These are phyloP conservation scores for Hyphopichia burtonii DNA, from an alignment of 1,139 yeast species.

Conservation along the genomic window DNA sequence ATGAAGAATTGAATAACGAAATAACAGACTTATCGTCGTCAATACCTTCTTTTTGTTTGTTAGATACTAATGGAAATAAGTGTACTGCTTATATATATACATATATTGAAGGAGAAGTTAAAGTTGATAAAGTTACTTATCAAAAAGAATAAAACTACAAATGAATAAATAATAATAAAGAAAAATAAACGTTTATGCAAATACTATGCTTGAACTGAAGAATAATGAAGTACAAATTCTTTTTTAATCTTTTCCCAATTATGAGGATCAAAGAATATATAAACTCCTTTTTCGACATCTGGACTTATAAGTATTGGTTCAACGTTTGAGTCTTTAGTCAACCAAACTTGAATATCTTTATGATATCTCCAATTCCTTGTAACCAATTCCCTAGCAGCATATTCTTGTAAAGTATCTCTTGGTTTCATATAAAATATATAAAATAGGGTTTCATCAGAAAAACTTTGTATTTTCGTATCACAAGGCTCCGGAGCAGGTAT, in stretches of 20 bases:
- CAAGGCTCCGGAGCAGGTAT: conserved; percentile 44
- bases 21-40: conserved; percentile 20
- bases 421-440: conserved; percentile 94
- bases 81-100: conserved; percentile 88
- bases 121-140: conserved; percentile 86
- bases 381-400: conserved; percentile 86
- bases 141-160: conserved; percentile 49
- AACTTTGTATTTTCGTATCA: conserved; percentile 71
- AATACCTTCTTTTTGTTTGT: conserved; percentile 84
- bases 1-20: conserved; percentile 12
- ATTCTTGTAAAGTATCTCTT: conserved; percentile 87
- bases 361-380: conserved; percentile 97
- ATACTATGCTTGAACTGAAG: conserved; percentile 43
- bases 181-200: background rate
- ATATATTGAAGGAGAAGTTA: conserved; percentile 75
- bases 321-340: conserved; percentile 87
- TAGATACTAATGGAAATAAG: conserved; percentile 76
- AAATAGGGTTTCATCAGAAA: conserved; percentile 90
- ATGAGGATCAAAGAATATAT: conserved; percentile 93
- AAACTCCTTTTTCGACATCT: conserved; percentile 92
- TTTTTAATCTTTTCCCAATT: conserved; percentile 94
- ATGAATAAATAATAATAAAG: background rate
- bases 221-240: conserved; percentile 71
- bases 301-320: conserved; percentile 86
- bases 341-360: conserved; percentile 93